Evolutionary conservation across 257 asterid species (phyloP).

Genomic region (Fraxinus cuspidata): DNA sequence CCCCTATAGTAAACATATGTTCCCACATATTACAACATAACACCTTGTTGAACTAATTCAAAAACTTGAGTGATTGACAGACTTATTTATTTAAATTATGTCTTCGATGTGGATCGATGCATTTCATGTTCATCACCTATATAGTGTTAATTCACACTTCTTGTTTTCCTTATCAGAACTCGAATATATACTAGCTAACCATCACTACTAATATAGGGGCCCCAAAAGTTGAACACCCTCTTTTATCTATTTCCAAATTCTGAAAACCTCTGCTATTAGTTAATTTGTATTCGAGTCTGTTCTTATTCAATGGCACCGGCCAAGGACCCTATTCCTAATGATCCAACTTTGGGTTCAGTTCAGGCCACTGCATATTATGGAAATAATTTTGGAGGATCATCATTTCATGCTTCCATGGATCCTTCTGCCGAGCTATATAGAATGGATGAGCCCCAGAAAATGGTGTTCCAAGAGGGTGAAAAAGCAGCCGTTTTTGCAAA

Average conservation of each 20-base stretch:
- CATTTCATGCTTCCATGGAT: conserved; percentile 28
- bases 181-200: not conserved
- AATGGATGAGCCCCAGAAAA: conserved; percentile 22
- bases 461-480: conserved; percentile 33
- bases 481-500: conserved; percentile 35
- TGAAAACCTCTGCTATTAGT: not conserved
- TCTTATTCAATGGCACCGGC: conserved; percentile 49
- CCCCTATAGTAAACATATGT: too few species aligned
- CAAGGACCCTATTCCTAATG: conserved; percentile 43
- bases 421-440: conserved; percentile 39
- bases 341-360: conserved; percentile 51
- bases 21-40: too few species aligned
- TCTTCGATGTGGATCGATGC: not conserved
- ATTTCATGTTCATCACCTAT: not conserved
- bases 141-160: conserved; percentile 17
- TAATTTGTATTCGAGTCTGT: not conserved
- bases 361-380: conserved; percentile 62
- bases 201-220: conserved; percentile 26
- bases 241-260: not conserved
- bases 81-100: too few species aligned
- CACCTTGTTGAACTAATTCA: too few species aligned
- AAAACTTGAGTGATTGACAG: not conserved
- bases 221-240: conserved; percentile 30
- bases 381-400: conserved; percentile 40
- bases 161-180: not conserved